Evolutionary conservation across 176 grass and related monocot genomes (phyloP).

Genomic region (Eremochloa ophiuroides): DNA sequence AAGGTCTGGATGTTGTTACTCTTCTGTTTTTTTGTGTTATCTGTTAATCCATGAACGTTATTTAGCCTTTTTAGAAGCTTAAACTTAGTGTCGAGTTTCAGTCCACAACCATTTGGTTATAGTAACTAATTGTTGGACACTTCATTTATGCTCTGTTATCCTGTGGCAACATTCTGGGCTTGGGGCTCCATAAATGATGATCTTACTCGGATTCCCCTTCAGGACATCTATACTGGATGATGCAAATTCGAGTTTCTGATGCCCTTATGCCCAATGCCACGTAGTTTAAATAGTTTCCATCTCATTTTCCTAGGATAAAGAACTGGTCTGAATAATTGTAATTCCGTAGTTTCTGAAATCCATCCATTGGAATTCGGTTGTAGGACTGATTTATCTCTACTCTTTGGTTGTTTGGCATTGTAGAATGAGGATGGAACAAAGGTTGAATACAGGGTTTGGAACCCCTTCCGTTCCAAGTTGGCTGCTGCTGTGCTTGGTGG

Average conservation of each 20-base stretch:
- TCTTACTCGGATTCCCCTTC: constrained; percentile 97
- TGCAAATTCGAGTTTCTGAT: constrained; percentile 90
- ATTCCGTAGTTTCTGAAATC: neutral
- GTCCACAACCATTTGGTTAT: neutral
- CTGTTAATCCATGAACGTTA: neutral
- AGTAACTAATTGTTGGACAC: neutral
- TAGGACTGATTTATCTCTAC: neutral
- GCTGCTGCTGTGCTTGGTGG: constrained; percentile 81
- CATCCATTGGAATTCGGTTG: neutral
- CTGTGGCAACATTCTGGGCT: neutral
- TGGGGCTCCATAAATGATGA: constrained; percentile 57
- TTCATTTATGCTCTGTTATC: neutral
- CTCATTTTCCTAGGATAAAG: neutral
- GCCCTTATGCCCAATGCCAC: neutral
- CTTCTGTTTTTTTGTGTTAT: neutral
- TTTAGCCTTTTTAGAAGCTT: neutral
- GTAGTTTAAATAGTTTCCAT: neutral
- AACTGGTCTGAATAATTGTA: neutral
- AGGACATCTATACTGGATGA: constrained; percentile 88
- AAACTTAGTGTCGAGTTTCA: neutral
- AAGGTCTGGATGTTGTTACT: neutral
- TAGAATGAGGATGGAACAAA: constrained; percentile 75
- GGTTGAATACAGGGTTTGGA: constrained; percentile 85
- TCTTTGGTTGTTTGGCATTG: neutral
- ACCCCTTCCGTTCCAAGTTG: constrained; percentile 88